Evolutionary conservation across 2,329 filamentous ascomycete species (phyloP), one percentile per base, ranked within the genome.

Genomic region (Cladophialophora carrionii): DNA sequence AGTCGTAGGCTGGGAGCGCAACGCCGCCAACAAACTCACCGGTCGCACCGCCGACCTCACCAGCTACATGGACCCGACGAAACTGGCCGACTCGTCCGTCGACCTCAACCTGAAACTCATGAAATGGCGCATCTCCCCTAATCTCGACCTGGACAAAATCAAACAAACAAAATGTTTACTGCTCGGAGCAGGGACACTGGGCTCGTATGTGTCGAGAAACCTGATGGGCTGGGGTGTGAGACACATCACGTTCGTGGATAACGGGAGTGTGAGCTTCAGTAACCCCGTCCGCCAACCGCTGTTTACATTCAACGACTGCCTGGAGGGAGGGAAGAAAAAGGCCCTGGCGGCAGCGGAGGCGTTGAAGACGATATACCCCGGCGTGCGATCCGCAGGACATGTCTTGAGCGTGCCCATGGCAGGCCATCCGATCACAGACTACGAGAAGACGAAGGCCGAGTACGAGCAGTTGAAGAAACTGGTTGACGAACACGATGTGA

Each of bases 71-170:
- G 93, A 99, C 74, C 94, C 95, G 6, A 82, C 85, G 37, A 88
- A 81, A 71, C 82, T 98, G 20, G 95, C 95, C 24, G 93, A 98
- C 74, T 92, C 96, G 75, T 92, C 93, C 0, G 94, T 98, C 9
- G 95, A 99, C 74, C 84, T 99, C 64, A 99, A 99, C 74, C 83
- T 98, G 66, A 98, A 98, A 78, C 84, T 99, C 64, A 99, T 99
- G 88, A 99, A 97, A 79, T 99, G 95, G 95, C 88, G 95, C 46
- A 92, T 99, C 72, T 91, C 92, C 7, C 95, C 95, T 0, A 88
- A 88, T 57, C 84, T 99, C 48, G 85, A 98, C 74, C 85, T 99
- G 9, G 92, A 97, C 32, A 85, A 86, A 32, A 93, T 98, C 75
- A 97, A 96, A 74, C 85, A 89, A 63, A 94, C 92, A 3, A 96